These are phyloP conservation scores for Paramecium pentaurelia DNA, from an alignment of 73 alveolate species.

Conservation along the genomic window DNA sequence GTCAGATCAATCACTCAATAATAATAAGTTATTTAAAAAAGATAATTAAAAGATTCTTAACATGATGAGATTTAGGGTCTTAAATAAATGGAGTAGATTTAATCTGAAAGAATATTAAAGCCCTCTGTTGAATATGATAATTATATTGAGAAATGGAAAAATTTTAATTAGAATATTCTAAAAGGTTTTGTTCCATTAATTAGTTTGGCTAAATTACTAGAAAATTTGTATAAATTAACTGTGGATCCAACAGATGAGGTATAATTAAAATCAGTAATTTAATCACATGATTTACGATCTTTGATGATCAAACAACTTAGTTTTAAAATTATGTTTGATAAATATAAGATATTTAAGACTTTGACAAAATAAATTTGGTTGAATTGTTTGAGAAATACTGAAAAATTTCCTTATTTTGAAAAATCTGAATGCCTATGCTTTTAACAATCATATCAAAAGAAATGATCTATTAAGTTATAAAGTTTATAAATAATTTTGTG, in stretches of 20 bases:
- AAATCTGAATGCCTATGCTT: neutral
- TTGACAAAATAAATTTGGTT: constrained; percentile 1
- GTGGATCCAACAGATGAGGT: neutral
- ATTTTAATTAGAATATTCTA: neutral
- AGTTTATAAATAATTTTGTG: neutral
- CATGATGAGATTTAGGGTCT: neutral
- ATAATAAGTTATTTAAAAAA: neutral
- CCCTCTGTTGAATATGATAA: neutral
- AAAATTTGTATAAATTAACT: neutral
- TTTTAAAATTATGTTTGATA: neutral
- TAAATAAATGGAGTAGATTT: neutral
- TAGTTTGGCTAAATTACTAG: neutral
- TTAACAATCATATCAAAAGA: neutral
- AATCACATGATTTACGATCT: neutral
- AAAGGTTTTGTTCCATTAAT: neutral
- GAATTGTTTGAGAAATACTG: neutral
- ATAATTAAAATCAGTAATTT: neutral
- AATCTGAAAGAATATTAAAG: neutral
- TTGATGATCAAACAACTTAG: neutral
- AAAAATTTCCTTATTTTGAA: constrained; percentile 29
- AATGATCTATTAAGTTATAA: neutral
- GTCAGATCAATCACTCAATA: neutral
- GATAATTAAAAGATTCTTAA: neutral
- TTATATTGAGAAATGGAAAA: neutral
- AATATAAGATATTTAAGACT: neutral